Base-by-base conservation (phyloP, 257 asterid genomes). In the Henckelia pumila region DNA sequence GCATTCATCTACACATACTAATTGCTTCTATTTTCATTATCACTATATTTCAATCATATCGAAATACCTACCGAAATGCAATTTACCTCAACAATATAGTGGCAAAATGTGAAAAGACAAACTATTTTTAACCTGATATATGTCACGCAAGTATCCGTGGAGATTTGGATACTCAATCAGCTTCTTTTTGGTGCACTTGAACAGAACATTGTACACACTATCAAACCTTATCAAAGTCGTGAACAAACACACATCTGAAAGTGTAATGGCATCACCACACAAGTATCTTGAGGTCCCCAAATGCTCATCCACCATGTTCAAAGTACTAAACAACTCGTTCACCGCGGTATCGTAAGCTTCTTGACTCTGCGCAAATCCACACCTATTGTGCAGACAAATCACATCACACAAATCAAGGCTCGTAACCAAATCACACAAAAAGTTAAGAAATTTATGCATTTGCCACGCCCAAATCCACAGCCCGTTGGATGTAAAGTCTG, bases 321-420 rank as follows among this genome's bases (percentile, higher is more conserved):
- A 63, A 10, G 95, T 74, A 13, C 66, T 35, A 37, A 94, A 94
- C 84, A 94, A 40, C 64, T 84, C 92, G 0, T 71, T 80, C 10
- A 81, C 95, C 0, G 97, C 92, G 0, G 5, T 58, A 28, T 94
- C 88, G 55, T 94, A 94, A 0, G 97, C 97, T 71, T 83, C 96
- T 69, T 94, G 99, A 72, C 89, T 91, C 75, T 94, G 95, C 3
- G 99, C 99, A 74, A 94, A 94, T 58, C 99, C 99, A 56, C 99
- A 93, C 82, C 99, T 90, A 64, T 76, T 40, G 50, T 13, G 69
- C 20, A 8, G 44, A 14, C 8, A 55, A 60, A 61, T 56, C 59
- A 63, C 50, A 53, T 14, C 13, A 2, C 28, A 60, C 16, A 23
- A 1, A 19, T 32, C 55, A 62, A 25, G 47, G 57, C 44, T 55